Conservation (phyloP, 371 early-diverging fungal genomes). For the Apophysomyces elegans region DNA sequence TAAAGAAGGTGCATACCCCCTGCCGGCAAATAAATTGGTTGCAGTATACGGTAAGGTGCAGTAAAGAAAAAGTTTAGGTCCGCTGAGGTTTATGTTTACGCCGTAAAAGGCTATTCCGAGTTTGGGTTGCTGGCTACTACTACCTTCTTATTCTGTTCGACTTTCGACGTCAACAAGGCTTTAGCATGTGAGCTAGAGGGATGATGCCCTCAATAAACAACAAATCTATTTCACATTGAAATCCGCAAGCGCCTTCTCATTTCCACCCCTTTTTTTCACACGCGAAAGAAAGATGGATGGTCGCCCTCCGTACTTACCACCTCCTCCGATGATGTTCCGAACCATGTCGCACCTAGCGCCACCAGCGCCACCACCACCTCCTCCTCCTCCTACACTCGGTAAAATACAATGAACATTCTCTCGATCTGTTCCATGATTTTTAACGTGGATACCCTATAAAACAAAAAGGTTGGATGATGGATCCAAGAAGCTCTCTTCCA, state of each 20-base stretch:
- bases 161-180: not conserved
- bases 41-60: too few relatives aligned
- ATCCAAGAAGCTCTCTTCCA: not conserved
- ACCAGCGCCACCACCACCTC: not conserved
- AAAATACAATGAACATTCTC: not conserved
- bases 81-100: too few relatives aligned
- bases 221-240: too few relatives aligned
- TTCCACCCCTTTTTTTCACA: not conserved
- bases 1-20: too few relatives aligned
- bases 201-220: not conserved
- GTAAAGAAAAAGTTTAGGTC: too few relatives aligned
- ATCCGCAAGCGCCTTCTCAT: not conserved
- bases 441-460: not conserved
- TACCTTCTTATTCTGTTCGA: too few relatives aligned
- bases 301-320: not conserved
- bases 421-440: too few relatives aligned
- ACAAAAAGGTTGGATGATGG: slow-evolving; percentile 1
- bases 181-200: not conserved
- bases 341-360: slow-evolving; percentile 2
- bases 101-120: too few relatives aligned
- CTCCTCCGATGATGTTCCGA: not conserved
- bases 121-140: too few relatives aligned
- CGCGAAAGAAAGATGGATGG: not conserved
- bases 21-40: too few relatives aligned
- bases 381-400: not conserved